Evolutionary conservation across 1,139 yeast genomes (phyloP).

Genomic region (Casaregolazyma suthepensis): DNA sequence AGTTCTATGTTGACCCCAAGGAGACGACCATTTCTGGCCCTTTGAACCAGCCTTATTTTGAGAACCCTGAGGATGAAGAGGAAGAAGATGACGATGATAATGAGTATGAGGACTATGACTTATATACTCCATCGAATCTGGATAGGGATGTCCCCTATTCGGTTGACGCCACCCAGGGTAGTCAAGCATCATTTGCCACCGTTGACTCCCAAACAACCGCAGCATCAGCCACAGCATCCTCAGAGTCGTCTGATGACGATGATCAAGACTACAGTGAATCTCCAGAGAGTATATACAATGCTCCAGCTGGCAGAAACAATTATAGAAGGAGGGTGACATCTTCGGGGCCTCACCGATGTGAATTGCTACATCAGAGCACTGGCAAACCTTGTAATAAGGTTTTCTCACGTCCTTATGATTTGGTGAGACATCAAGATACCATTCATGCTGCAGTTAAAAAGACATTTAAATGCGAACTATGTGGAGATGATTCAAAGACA

Average conservation of each 20-base stretch:
- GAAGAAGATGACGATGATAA: constrained; percentile 19
- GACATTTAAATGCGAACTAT: constrained; percentile 78
- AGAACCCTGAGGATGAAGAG: constrained; percentile 25
- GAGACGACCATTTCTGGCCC: constrained; percentile 6
- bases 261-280: not conserved
- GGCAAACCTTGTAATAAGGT: constrained; percentile 68
- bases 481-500: constrained; percentile 70
- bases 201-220: constrained; percentile 5
- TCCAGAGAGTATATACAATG: not conserved
- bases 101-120: constrained; percentile 22
- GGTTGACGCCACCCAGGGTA: not conserved
- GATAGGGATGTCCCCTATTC: not conserved
- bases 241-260: not conserved
- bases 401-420: constrained; percentile 90
- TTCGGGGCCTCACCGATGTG: constrained; percentile 48
- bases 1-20: constrained; percentile 13
- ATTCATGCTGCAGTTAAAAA: constrained; percentile 87
- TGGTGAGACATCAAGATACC: constrained; percentile 92
- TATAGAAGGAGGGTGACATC: constrained; percentile 6
- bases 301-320: not conserved
- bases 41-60: not conserved
- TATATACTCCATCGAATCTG: constrained; percentile 2
- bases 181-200: constrained; percentile 4
- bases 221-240: not conserved
- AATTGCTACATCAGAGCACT: constrained; percentile 53